Evolutionary conservation across 2,329 filamentous ascomycete genomes (phyloP).

Genomic region (Calonectria multiphialidica): DNA sequence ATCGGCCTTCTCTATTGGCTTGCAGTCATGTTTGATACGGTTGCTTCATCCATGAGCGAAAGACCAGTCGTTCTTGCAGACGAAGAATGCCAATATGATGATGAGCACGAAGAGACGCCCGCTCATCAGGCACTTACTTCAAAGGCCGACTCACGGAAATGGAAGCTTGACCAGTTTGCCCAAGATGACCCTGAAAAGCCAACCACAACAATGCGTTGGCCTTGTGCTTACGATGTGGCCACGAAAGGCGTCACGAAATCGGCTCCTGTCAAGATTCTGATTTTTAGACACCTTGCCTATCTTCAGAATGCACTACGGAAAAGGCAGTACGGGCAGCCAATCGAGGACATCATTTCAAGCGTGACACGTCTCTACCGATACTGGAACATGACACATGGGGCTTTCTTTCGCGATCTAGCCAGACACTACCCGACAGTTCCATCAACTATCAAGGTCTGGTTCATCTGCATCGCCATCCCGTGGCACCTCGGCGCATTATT

Average conservation of each 20-base stretch:
- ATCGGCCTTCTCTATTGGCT: slow-evolving; percentile 69
- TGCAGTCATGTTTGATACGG: slow-evolving; percentile 69
- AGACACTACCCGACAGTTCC: slow-evolving; percentile 62
- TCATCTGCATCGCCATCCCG: slow-evolving; percentile 66
- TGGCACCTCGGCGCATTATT: slow-evolving; percentile 69
- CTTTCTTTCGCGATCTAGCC: slow-evolving; percentile 64
- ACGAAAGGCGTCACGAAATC: slow-evolving; percentile 61
- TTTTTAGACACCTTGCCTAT: slow-evolving; percentile 66
- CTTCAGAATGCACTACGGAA: slow-evolving; percentile 64
- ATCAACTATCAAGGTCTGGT: slow-evolving; percentile 68
- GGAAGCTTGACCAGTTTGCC: slow-evolving; percentile 30
- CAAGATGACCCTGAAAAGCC: slow-evolving; percentile 42
- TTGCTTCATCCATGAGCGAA: slow-evolving; percentile 64
- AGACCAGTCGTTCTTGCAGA: slow-evolving; percentile 48
- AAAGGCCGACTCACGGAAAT: slow-evolving; percentile 4
- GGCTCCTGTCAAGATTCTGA: slow-evolving; percentile 68
- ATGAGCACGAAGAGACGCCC: neutral
- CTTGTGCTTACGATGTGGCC: slow-evolving; percentile 64
- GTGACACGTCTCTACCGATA: slow-evolving; percentile 63
- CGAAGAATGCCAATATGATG: slow-evolving; percentile 52
- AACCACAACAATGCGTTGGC: slow-evolving; percentile 54
- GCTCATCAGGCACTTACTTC: neutral
- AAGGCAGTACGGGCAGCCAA: slow-evolving; percentile 44
- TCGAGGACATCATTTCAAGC: slow-evolving; percentile 62
- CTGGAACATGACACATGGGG: slow-evolving; percentile 64